phyloP scores from a whole-genome alignment of 768 basidiomycete genomes.

The Leucocoprinus sp. region DNA sequence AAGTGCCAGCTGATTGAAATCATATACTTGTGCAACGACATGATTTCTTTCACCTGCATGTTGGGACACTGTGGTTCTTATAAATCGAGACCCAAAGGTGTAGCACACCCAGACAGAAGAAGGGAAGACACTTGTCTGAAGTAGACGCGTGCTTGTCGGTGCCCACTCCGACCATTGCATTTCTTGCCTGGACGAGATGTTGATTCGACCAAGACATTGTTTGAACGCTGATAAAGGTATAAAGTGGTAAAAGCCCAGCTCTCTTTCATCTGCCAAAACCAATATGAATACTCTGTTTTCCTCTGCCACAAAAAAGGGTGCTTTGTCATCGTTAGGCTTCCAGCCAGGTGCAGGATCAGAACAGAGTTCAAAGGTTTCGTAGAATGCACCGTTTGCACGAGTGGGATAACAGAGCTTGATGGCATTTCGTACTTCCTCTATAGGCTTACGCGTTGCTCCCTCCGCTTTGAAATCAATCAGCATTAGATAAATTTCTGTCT shows the following conservation, averaged over 20 bases:
- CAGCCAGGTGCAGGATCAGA: conserved; percentile 47
- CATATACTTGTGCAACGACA: conserved; percentile 31
- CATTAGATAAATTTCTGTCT: conserved; percentile 16
- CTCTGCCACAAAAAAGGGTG: conserved; percentile 40
- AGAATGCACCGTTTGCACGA: conserved; percentile 19
- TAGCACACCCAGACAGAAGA: conserved; percentile 52
- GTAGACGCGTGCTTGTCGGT: conserved; percentile 35
- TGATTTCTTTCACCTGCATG: conserved; percentile 5
- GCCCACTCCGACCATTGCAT: conserved; percentile 48
- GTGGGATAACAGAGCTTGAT: conserved; percentile 36
- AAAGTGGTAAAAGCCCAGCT: conserved; percentile 31
- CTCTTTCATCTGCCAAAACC: conserved; percentile 25
- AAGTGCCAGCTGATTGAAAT: conserved; percentile 41
- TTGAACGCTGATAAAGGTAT: conserved; percentile 34
- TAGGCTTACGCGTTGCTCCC: conserved; percentile 18
- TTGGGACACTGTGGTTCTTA: conserved; percentile 33
- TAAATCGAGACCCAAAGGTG: conserved; percentile 27
- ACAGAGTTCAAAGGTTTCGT: conserved; percentile 34
- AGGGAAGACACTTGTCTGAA: conserved; percentile 22
- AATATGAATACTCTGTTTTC: conserved; percentile 38
- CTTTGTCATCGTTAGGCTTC: conserved; percentile 24
- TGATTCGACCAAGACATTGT: conserved; percentile 12
- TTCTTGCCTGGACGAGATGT: conserved; percentile 13
- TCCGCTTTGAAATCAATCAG: conserved; percentile 34
- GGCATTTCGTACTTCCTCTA: conserved; percentile 24